A percentile compares a stretch with the other conserved stretches of the same genome.
These are phyloP conservation scores for Septoria petroselini DNA, from an alignment of 2,329 filamentous ascomycete genomes.

Conservation along the genomic window DNA sequence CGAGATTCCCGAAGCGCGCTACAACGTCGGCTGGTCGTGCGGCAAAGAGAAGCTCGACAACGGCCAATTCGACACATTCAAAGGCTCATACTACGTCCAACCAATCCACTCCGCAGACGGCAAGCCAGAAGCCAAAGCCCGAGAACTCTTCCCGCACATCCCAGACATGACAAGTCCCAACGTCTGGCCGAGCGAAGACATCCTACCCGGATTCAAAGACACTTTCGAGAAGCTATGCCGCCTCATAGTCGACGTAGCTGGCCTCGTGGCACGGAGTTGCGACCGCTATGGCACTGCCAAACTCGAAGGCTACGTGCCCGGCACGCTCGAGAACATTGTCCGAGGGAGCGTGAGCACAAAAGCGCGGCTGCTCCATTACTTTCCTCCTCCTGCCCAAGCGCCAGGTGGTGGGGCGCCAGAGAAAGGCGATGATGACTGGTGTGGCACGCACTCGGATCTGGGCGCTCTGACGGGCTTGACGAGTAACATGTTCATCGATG, in stretches of 20 bases:
- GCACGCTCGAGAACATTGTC: constrained; percentile 85
- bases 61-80: constrained; percentile 73
- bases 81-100: constrained; percentile 82
- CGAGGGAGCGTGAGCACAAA: constrained; percentile 83
- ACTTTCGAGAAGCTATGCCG: constrained; percentile 73
- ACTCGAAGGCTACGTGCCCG: constrained; percentile 69
- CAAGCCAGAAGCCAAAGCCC: constrained; percentile 57
- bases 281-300: constrained; percentile 79
- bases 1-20: constrained; percentile 54
- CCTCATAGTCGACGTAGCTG: constrained; percentile 84
- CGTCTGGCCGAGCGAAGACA: constrained; percentile 71
- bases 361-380: constrained; percentile 89
- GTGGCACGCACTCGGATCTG: constrained; percentile 84
- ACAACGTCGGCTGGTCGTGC: constrained; percentile 70
- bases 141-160: constrained; percentile 61
- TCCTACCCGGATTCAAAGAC: constrained; percentile 71
- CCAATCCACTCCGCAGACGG: constrained; percentile 52
- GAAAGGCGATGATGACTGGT: constrained; percentile 81
- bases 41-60: constrained; percentile 79
- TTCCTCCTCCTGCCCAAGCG: constrained; percentile 51
- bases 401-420: constrained; percentile 43
- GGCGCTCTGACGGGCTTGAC: constrained; percentile 92
- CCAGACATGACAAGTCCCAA: constrained; percentile 88
- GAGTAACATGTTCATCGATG: constrained; percentile 93
- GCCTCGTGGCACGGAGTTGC: constrained; percentile 84